phyloP scores from a whole-genome alignment of 495 filamentous ascomycete genomes.

The Penicillium verhagenii region DNA sequence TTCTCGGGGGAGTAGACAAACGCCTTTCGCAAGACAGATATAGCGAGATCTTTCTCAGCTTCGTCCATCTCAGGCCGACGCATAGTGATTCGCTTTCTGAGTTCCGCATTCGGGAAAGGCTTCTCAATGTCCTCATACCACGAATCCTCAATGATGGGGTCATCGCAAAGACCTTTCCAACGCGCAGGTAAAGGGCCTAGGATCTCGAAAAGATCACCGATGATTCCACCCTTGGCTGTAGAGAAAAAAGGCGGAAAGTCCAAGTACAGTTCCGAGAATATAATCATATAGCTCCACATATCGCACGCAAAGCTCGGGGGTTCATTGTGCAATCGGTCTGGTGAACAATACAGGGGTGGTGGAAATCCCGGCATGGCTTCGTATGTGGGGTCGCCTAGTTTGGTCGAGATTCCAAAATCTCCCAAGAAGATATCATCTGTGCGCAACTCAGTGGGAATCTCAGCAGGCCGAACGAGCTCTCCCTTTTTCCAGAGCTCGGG shows the following conservation, averaged over 20 bases:
- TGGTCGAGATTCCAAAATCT: constrained; percentile 49
- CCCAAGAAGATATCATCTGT: constrained; percentile 52
- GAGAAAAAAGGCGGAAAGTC: constrained; percentile 1
- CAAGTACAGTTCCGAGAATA: constrained; percentile 30
- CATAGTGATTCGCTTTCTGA: not conserved
- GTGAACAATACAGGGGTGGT: constrained; percentile 23
- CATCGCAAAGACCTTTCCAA: constrained; percentile 17
- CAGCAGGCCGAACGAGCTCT: constrained; percentile 20
- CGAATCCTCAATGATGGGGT: constrained; percentile 7
- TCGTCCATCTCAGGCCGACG: constrained; percentile 16
- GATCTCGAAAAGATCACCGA: not conserved
- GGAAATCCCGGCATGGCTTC: constrained; percentile 9
- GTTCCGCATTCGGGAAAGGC: not conserved
- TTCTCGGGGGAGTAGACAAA: constrained; percentile 21
- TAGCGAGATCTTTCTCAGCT: constrained; percentile 22
- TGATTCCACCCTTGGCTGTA: not conserved
- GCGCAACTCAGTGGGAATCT: constrained; percentile 16
- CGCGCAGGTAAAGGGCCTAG: constrained; percentile 19
- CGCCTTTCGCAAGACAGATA: constrained; percentile 21
- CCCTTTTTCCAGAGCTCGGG: constrained; percentile 15
- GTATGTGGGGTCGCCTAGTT: constrained; percentile 8
- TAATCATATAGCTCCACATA: constrained; percentile 36
- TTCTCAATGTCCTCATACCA: constrained; percentile 20
- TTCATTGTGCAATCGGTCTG: constrained; percentile 26
- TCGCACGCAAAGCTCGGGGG: constrained; percentile 31